Conservation (phyloP, 805 yeast genomes). For the Lipomyces anomalus region DNA sequence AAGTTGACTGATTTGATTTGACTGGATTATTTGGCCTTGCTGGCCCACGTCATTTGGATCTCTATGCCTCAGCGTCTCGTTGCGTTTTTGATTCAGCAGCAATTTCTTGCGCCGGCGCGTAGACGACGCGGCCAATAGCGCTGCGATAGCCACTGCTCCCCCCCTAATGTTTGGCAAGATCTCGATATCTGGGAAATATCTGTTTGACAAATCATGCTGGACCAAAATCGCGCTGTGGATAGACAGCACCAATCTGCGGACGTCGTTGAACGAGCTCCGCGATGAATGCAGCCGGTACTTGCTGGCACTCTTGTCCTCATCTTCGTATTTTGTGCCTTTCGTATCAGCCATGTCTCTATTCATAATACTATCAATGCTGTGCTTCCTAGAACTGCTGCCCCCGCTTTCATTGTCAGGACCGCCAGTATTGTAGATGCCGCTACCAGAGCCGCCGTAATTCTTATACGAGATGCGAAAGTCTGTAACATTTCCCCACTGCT, state of each 20-base stretch:
- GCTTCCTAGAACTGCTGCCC: neutral
- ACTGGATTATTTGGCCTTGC: too few relatives aligned
- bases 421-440: too few relatives aligned
- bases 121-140: neutral
- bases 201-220: constrained; percentile 2
- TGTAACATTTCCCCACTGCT: constrained; percentile 17
- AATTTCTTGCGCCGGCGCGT: neutral
- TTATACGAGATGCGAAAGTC: constrained; percentile 13
- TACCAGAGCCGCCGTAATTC: too few relatives aligned
- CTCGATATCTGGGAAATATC: constrained; percentile 16
- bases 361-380: neutral
- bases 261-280: constrained; percentile 5
- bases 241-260: constrained; percentile 4
- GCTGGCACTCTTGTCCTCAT: too few relatives aligned
- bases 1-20: too few relatives aligned
- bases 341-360: too few relatives aligned
- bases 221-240: constrained; percentile 2
- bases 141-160: neutral
- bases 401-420: too few relatives aligned
- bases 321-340: too few relatives aligned
- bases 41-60: too few relatives aligned
- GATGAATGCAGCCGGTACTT: neutral
- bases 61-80: too few relatives aligned
- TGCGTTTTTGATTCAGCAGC: neutral
- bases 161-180: constrained; percentile 10